phyloP scores from a whole-genome alignment of 805 yeast genomes.

The Candida tallmaniae region DNA sequence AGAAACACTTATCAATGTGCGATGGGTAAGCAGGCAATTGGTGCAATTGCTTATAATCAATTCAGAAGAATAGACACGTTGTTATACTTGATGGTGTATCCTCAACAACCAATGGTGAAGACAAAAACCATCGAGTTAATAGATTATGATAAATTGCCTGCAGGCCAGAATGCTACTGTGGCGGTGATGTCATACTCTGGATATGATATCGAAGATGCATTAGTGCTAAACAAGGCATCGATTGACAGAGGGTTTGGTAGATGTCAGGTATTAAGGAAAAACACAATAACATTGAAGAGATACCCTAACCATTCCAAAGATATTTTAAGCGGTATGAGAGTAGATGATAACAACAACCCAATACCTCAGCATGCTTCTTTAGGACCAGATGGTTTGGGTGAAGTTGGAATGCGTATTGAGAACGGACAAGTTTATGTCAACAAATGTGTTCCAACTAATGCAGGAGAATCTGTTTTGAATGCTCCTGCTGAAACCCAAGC shows the following conservation, averaged over 20 bases:
- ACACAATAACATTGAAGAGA: constrained; percentile 82
- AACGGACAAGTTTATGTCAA: constrained; percentile 93
- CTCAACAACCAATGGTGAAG: constrained; percentile 99
- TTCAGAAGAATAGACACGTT: constrained; percentile 92
- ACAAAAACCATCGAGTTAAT: constrained; percentile 94
- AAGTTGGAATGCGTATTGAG: constrained; percentile 85
- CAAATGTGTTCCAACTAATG: constrained; percentile 86
- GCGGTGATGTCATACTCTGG: constrained; percentile 99
- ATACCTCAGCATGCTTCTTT: constrained; percentile 81
- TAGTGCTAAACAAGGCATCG: constrained; percentile 88
- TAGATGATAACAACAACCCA: constrained; percentile 74
- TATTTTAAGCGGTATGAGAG: constrained; percentile 86
- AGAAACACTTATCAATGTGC: constrained; percentile 99
- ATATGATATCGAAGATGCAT: constrained; percentile 98
- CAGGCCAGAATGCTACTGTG: constrained; percentile 98
- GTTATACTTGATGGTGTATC: constrained; percentile 93
- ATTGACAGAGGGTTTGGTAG: constrained; percentile 97
- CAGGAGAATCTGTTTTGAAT: constrained; percentile 56
- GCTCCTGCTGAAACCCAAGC: constrained; percentile 19
- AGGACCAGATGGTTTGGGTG: constrained; percentile 96
- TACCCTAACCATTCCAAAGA: constrained; percentile 94
- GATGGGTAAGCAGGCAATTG: constrained; percentile 99
- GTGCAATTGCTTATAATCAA: constrained; percentile 97
- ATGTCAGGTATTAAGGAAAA: constrained; percentile 91
- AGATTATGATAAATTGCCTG: constrained; percentile 93